Percentiles rank a stretch among this genome's conserved stretches.
phyloP scores from a whole-genome alignment of 345 rosid genomes.

The Gossypium sturtianum region DNA sequence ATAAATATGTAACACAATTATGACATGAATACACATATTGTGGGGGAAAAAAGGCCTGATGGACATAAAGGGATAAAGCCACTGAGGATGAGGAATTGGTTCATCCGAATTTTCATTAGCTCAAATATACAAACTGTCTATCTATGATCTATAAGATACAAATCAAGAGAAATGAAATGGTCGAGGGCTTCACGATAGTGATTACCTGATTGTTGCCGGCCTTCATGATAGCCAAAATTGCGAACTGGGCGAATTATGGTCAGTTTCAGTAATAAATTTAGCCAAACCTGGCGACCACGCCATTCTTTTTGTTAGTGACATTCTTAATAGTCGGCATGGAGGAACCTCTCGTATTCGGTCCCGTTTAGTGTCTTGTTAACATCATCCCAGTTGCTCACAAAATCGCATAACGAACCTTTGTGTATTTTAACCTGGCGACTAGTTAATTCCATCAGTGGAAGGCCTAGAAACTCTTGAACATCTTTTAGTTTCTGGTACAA shows the following conservation, averaged over 20 bases:
- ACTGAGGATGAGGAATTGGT: conserved; percentile 10
- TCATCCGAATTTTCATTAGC: conserved; percentile 11
- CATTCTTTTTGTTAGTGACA: conserved; percentile 17
- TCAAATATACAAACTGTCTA: conserved; percentile 18
- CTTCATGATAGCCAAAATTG: conserved; percentile 14
- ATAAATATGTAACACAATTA: background rate
- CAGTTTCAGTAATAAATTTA: conserved; percentile 13
- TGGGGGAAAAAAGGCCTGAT: background rate
- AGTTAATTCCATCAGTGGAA: conserved; percentile 52
- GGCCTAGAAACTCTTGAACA: conserved; percentile 67
- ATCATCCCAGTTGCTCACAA: conserved; percentile 78
- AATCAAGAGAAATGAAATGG: background rate
- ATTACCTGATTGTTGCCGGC: background rate
- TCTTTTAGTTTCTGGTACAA: conserved; percentile 62
- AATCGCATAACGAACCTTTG: conserved; percentile 29
- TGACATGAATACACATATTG: background rate
- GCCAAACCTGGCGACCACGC: conserved; percentile 24
- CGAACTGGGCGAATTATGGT: background rate
- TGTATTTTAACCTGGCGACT: conserved; percentile 81
- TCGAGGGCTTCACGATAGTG: background rate
- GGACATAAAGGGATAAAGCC: background rate
- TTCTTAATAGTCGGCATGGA: conserved; percentile 50
- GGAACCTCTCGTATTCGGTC: conserved; percentile 54
- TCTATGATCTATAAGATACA: conserved; percentile 2
- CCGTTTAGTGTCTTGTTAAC: conserved; percentile 59